These are phyloP conservation scores for Rhizopus stolonifer DNA, from an alignment of 371 early-diverging fungal genomes.

Conservation along the genomic window DNA sequence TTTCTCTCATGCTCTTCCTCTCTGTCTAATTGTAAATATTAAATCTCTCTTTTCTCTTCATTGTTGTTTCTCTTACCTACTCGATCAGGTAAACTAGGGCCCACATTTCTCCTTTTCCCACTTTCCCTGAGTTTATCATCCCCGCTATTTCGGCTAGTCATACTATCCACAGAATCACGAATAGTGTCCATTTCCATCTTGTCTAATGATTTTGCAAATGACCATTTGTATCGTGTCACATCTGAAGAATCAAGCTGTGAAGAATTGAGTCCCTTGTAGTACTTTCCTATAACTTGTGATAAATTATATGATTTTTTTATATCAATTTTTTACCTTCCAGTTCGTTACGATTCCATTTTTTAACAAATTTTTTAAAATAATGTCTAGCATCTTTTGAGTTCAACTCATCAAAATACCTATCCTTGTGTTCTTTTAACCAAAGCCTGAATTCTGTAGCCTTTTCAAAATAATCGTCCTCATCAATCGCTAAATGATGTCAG, in stretches of 20 bases:
- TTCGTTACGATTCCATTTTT: constrained; percentile 69
- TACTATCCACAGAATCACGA: constrained; percentile 63
- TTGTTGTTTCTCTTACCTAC: constrained; percentile 9
- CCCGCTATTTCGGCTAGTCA: constrained; percentile 43
- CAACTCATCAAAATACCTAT: constrained; percentile 74
- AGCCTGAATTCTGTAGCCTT: constrained; percentile 77
- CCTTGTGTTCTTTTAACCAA: constrained; percentile 78
- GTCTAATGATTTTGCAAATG: constrained; percentile 66
- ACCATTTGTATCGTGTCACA: constrained; percentile 77
- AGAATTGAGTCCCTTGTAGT: constrained; percentile 67
- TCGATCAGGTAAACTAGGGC: constrained; percentile 31
- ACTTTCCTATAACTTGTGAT: constrained; percentile 47
- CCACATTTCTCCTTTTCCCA: constrained; percentile 31
- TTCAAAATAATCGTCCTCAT: constrained; percentile 74
- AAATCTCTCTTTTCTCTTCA: not conserved
- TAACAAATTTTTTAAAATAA: constrained; percentile 80
- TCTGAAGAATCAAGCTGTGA: constrained; percentile 62
- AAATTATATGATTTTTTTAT: not conserved
- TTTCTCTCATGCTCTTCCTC: constrained; percentile 63
- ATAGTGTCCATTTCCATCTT: constrained; percentile 57
- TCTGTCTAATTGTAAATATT: constrained; percentile 24
- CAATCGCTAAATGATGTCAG: constrained; percentile 36
- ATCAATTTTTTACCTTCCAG: constrained; percentile 51
- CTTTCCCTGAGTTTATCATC: constrained; percentile 6
- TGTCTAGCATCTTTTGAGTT: constrained; percentile 62